Percentiles rank a stretch among this genome's conserved stretches.
These are phyloP conservation scores for Quercus variabilis DNA, from an alignment of 306 rosid genomes.

Conservation along the genomic window DNA sequence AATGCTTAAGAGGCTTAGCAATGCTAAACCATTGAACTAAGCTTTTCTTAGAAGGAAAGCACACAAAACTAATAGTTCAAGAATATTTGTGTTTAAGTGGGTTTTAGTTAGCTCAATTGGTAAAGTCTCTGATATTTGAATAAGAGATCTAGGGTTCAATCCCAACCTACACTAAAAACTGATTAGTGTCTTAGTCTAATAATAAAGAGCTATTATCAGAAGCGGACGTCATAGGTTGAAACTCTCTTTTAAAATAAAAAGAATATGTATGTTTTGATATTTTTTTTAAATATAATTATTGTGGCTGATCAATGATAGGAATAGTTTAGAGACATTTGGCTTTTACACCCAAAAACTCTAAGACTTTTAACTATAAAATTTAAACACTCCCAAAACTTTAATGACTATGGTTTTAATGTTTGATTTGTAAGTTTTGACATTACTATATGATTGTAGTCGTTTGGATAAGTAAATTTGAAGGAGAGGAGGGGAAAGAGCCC, in stretches of 20 bases:
- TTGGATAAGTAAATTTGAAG: not conserved
- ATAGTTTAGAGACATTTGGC: not conserved
- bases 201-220: no score
- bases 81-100: not conserved
- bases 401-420: not conserved
- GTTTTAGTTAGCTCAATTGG: no score
- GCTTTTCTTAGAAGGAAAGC: not conserved
- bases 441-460: not conserved
- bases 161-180: accelerated
- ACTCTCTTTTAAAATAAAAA: not conserved
- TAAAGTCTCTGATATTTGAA: accelerated
- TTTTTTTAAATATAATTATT: not conserved
- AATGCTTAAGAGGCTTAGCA: not conserved
- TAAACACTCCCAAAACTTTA: not conserved
- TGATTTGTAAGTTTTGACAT: not conserved
- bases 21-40: not conserved
- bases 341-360: no score
- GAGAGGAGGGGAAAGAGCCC: conserved; percentile 22
- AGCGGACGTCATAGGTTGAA: no score
- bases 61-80: not conserved
- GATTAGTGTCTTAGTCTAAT: no score
- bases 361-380: no score
- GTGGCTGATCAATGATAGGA: not conserved
- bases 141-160: no score
- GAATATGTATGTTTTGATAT: not conserved